Percentiles rank a stretch among this genome's conserved stretches.
Conservation (phyloP, 345 rosid genomes). For the Camelina neglecta region DNA sequence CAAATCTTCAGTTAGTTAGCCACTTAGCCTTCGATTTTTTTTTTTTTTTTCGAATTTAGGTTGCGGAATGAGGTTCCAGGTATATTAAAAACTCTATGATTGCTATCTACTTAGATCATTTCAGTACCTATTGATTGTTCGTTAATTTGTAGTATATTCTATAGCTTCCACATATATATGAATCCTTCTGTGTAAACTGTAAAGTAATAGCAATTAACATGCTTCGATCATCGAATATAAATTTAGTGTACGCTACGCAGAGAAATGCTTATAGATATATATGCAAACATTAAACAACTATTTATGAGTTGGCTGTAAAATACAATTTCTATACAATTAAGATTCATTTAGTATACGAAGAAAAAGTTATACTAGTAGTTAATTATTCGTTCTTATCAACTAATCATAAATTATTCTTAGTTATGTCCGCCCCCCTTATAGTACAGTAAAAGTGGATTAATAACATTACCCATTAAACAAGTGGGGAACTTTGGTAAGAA, state of each 20-base stretch:
- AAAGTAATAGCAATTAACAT: background rate
- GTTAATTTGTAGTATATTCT: background rate
- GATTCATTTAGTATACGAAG: background rate
- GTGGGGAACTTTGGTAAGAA: conserved; percentile 28
- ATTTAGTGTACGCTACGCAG: background rate
- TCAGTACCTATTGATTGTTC: background rate
- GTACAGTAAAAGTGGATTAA: conserved; percentile 18
- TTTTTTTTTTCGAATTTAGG: background rate
- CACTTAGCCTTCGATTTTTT: too few species aligned
- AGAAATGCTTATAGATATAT: background rate
- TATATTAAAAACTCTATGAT: background rate
- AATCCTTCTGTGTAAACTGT: background rate
- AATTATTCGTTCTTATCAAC: conserved; percentile 26
- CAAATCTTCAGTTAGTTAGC: too few species aligned
- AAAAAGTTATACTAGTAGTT: background rate
- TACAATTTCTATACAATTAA: background rate
- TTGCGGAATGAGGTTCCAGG: background rate
- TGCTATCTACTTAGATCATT: background rate
- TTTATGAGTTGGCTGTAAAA: background rate
- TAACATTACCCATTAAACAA: conserved; percentile 23
- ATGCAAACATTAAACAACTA: background rate
- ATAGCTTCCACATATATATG: conserved; percentile 1
- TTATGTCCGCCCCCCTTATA: background rate
- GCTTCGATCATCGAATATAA: conserved; percentile 4
- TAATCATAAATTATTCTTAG: conserved; percentile 10